These are phyloP conservation scores for Populus hybrid DNA, from an alignment of 441 rosid species.

Conservation along the genomic window DNA sequence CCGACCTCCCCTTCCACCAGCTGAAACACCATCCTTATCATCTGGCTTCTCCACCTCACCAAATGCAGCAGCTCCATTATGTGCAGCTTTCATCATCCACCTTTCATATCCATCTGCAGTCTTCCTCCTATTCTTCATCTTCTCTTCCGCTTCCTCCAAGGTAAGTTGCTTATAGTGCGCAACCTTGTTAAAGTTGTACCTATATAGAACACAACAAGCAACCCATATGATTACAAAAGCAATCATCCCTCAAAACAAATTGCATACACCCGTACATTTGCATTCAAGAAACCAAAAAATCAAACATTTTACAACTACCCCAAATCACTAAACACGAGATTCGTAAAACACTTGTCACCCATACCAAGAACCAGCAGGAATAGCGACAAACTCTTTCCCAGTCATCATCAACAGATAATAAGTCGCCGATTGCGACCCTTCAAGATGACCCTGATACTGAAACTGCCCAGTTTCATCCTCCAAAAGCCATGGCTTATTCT, in stretches of 20 bases:
- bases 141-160: slow-evolving; percentile 97
- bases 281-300: not conserved
- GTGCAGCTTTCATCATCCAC: slow-evolving; percentile 99
- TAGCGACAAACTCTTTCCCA: slow-evolving; percentile 80
- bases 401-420: slow-evolving; percentile 84
- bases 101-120: slow-evolving; percentile 97
- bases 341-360: not conserved
- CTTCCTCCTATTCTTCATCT: slow-evolving; percentile 90
- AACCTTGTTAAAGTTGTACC: slow-evolving; percentile 96
- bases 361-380: slow-evolving; percentile 98
- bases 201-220: slow-evolving; percentile 20
- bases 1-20: slow-evolving; percentile 70
- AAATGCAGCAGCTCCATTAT: slow-evolving; percentile 85
- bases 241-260: not conserved
- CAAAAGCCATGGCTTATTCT: slow-evolving; percentile 87
- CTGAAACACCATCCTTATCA: slow-evolving; percentile 58
- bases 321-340: not conserved
- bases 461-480: slow-evolving; percentile 95
- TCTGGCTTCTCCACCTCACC: slow-evolving; percentile 72
- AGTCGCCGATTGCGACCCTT: slow-evolving; percentile 94
- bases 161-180: slow-evolving; percentile 96
- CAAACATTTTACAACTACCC: not conserved
- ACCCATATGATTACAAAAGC: slow-evolving; percentile 1
- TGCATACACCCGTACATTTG: no score
- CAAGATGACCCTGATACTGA: slow-evolving; percentile 89